Base-by-base conservation (phyloP, 1,284 basidiomycete species). In the Fomitopsis palustris region DNA sequence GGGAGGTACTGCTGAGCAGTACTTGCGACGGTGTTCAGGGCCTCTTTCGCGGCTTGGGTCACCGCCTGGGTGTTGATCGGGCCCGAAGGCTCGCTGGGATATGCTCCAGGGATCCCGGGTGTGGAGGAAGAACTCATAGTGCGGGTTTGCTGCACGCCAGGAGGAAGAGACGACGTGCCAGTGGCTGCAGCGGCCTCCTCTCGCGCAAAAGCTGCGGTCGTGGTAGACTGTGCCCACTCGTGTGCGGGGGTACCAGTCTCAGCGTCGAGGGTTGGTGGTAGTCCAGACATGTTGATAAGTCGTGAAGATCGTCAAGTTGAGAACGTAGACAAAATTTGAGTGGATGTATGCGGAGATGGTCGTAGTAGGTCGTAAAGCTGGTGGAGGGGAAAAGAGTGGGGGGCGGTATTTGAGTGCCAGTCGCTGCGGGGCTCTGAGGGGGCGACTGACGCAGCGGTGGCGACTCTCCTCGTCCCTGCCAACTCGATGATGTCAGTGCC, bases 191-290 rank as follows among this genome's bases (percentile, higher is more conserved):
- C 31, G 5, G 31, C 31, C 4, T 33, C 10, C 31, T 33, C 31
- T 4, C 31, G 31, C 31, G 10, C 31, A 33, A 33, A 33, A 10
- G 67, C 67, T 12, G 70, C 68, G 38, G 70, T 68, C 31, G 71
- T 70, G 4, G 70, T 72, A 14, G 69, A 66, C 27, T 59, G 61
- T 0, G 71, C 71, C 71, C 70, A 71, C 53, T 72, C 70, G 54
- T 60, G 49, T 7, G 69, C 41, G 51, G 71, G 71, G 17, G 68
- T 71, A 52, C 68, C 69, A 38, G 67, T 62, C 42, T 68, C 58
- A 21, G 67, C 58, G 42, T 58, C 45, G 51, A 72, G 42, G 1
- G 59, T 58, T 25, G 70, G 71, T 17, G 71, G 70, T 35, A 67
- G 56, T 52, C 64, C 70, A 55, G 69, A 57, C 70, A 71, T 72